phyloP scores from a whole-genome alignment of 352 stramenopile species.

The Globisporangium nunn region DNA sequence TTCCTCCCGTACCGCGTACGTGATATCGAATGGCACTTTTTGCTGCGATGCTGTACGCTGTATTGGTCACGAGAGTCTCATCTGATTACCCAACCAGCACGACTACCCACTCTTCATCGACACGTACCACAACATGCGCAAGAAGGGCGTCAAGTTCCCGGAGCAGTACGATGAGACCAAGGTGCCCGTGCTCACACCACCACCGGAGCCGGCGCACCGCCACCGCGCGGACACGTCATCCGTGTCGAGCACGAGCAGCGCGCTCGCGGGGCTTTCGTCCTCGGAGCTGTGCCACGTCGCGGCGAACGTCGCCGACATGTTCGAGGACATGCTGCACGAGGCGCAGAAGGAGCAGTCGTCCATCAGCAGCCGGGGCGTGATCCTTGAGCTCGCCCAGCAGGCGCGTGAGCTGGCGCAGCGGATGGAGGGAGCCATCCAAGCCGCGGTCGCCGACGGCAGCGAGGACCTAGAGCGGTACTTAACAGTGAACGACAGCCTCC shows the following conservation, averaged over 20 bases:
- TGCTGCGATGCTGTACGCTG: too few species aligned
- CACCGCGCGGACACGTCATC: conserved; percentile 31
- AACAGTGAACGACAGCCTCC: conserved; percentile 59
- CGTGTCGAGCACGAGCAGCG: conserved; percentile 34
- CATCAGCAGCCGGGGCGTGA: conserved; percentile 42
- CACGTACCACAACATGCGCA: conserved; percentile 81
- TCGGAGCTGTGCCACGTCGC: conserved; percentile 57
- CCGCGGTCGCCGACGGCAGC: conserved; percentile 41
- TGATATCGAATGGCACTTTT: not conserved
- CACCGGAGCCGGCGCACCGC: conserved; percentile 13
- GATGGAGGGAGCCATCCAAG: conserved; percentile 57
- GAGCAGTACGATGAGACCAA: conserved; percentile 72
- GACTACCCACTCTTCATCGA: conserved; percentile 76
- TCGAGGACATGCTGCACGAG: conserved; percentile 78
- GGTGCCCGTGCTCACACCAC: conserved; percentile 42
- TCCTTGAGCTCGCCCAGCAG: conserved; percentile 61
- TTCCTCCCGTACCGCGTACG: conserved; percentile 54
- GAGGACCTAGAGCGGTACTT: conserved; percentile 63
- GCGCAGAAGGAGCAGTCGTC: conserved; percentile 37
- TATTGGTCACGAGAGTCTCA: not conserved
- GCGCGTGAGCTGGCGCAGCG: conserved; percentile 52
- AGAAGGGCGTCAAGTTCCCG: conserved; percentile 68
- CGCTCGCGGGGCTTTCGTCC: conserved; percentile 42
- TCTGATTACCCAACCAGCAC: conserved; percentile 17
- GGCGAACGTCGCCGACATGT: conserved; percentile 69